phyloP scores from a whole-genome alignment of 441 rosid genomes.

The Erodium chrysanthum region DNA sequence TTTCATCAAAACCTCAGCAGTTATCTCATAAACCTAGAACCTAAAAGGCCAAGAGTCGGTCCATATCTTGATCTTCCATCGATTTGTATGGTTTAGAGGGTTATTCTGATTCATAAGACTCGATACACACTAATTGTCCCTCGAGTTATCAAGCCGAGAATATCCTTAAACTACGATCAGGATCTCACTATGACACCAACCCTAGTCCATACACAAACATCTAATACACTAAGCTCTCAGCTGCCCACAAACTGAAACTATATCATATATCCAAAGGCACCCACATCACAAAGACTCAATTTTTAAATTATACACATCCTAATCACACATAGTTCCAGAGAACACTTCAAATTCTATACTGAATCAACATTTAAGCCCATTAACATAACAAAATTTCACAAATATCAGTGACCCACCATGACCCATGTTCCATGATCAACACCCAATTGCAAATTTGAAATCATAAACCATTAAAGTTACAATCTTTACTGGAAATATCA shows the following conservation, averaged over 20 bases:
- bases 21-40: neutral
- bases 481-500: neutral
- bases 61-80: neutral
- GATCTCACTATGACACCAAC: neutral
- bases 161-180: neutral
- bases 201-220: too few species aligned
- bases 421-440: constrained; percentile 5
- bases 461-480: neutral
- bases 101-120: neutral
- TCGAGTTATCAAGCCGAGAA: too few species aligned
- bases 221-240: neutral
- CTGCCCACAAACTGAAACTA: neutral
- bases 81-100: neutral
- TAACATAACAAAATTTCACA: neutral
- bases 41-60: too few species aligned
- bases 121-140: too few species aligned
- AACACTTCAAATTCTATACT: neutral
- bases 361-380: neutral
- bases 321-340: neutral
- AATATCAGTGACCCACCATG: too few species aligned
- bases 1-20: neutral
- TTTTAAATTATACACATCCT: neutral
- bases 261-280: neutral
- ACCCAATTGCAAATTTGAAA: neutral
- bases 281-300: neutral